Conservation (phyloP, 192 early-diverging fungal species). For the Coemansia guatemalensis region DNA sequence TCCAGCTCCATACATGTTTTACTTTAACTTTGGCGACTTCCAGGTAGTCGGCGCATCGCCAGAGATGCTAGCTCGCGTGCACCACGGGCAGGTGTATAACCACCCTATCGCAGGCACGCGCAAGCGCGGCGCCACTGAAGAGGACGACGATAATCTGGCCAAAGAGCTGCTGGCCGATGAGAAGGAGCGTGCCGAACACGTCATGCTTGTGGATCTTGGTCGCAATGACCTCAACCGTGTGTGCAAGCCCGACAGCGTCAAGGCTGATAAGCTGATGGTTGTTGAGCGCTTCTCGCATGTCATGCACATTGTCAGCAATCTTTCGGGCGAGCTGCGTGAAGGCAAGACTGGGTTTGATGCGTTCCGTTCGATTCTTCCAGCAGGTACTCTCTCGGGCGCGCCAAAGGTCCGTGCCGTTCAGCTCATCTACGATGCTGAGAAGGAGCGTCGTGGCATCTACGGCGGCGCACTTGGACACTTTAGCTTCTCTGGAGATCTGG, state of each 20-base stretch:
- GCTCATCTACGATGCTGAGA: conserved; percentile 87
- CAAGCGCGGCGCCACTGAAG: conserved; percentile 78
- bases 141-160: conserved; percentile 90
- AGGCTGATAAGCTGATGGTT: conserved; percentile 95
- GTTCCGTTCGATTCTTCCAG: conserved; percentile 97
- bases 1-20: conserved; percentile 99
- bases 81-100: conserved; percentile 76
- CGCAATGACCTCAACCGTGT: conserved; percentile 98
- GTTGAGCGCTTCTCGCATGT: conserved; percentile 97
- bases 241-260: conserved; percentile 89
- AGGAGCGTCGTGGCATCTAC: conserved; percentile 90
- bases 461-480: conserved; percentile 93
- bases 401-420: conserved; percentile 98
- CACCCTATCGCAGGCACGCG: conserved; percentile 99
- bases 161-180: conserved; percentile 85
- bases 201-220: conserved; percentile 99
- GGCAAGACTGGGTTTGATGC: conserved; percentile 93
- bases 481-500: conserved; percentile 87
- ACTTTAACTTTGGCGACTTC: conserved; percentile 91
- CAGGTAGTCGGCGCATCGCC: conserved; percentile 97
- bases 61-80: conserved; percentile 95
- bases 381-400: conserved; percentile 97
- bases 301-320: conserved; percentile 99
- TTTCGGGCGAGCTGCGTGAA: conserved; percentile 84
- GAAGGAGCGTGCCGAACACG: conserved; percentile 97